These are phyloP conservation scores for Rhodotorula paludigena DNA, from an alignment of 768 basidiomycete genomes.

Conservation along the genomic window DNA sequence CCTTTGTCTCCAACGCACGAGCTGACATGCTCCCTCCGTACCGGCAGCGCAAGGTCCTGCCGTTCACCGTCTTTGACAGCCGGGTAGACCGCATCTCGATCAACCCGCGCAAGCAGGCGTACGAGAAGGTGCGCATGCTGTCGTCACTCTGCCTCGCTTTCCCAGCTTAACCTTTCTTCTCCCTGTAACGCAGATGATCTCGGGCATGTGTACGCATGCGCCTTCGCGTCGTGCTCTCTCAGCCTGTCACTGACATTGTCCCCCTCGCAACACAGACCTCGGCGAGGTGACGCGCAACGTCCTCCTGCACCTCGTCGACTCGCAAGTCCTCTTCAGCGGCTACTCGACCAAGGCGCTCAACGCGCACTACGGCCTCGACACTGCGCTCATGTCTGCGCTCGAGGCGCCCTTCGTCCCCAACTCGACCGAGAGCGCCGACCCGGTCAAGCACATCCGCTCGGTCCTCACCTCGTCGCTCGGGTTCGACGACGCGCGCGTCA, in stretches of 20 bases:
- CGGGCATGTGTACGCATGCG: slow-evolving; percentile 82
- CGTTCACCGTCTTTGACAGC: slow-evolving; percentile 84
- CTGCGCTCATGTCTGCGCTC: slow-evolving; percentile 55
- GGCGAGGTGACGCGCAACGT: slow-evolving; percentile 88
- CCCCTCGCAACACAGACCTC: slow-evolving; percentile 54
- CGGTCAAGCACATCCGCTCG: slow-evolving; percentile 16
- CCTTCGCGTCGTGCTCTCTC: too few relatives aligned
- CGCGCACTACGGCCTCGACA: slow-evolving; percentile 88
- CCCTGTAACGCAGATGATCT: slow-evolving; percentile 59
- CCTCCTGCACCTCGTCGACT: slow-evolving; percentile 62
- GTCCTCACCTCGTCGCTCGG: slow-evolving; percentile 24
- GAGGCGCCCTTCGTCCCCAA: slow-evolving; percentile 37
- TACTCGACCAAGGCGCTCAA: slow-evolving; percentile 68
- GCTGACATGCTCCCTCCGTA: slow-evolving; percentile 8
- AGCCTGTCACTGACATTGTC: background rate
- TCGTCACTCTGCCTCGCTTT: slow-evolving; percentile 63
- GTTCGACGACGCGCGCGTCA: slow-evolving; percentile 45
- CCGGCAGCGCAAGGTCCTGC: slow-evolving; percentile 68
- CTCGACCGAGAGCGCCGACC: slow-evolving; percentile 24
- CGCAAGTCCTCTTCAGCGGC: slow-evolving; percentile 65
- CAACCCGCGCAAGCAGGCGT: slow-evolving; percentile 80
- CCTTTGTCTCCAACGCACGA: background rate
- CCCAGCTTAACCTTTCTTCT: background rate
- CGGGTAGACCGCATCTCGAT: slow-evolving; percentile 87
- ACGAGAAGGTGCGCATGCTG: slow-evolving; percentile 90